These are phyloP conservation scores for Saccharomycopsis sp. DNA, from an alignment of 805 yeast genomes.

Conservation along the genomic window DNA sequence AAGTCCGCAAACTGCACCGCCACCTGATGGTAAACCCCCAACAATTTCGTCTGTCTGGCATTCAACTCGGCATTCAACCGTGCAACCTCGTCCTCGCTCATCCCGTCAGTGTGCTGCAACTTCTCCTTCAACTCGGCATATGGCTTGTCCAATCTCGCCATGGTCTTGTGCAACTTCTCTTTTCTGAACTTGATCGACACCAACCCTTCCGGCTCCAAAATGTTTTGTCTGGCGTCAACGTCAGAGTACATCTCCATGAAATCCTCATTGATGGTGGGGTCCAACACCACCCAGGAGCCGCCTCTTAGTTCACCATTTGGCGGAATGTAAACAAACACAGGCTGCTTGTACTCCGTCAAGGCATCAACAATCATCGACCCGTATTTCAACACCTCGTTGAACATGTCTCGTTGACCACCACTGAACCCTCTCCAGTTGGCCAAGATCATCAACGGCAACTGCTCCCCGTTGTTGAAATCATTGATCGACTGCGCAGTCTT, in stretches of 20 bases:
- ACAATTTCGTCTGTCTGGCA: conserved; percentile 67
- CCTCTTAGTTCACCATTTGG: conserved; percentile 99
- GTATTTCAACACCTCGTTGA: conserved; percentile 92
- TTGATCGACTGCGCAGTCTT: conserved; percentile 98
- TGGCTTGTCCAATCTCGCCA: conserved; percentile 76
- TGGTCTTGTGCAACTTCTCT: conserved; percentile 82
- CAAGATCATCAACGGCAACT: conserved; percentile 90
- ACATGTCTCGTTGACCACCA: conserved; percentile 99
- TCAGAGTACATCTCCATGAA: conserved; percentile 99
- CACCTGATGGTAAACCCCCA: conserved; percentile 87
- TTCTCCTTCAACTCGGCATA: conserved; percentile 61
- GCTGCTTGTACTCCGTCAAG: conserved; percentile 90
- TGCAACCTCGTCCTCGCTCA: conserved; percentile 58
- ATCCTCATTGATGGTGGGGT: conserved; percentile 91
- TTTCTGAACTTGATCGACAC: conserved; percentile 97
- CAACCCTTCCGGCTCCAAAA: conserved; percentile 97
- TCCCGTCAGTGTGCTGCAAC: conserved; percentile 38
- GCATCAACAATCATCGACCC: conserved; percentile 98
- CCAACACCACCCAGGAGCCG: conserved; percentile 99
- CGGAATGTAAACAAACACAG: conserved; percentile 93
- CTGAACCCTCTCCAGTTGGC: conserved; percentile 99
- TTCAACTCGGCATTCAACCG: conserved; percentile 55
- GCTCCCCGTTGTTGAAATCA: conserved; percentile 97
- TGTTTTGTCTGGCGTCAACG: conserved; percentile 92
- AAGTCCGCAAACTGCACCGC: conserved; percentile 95